Base-by-base conservation (phyloP, 352 stramenopile genomes). In the Phytophthora fragariaefolia region DNA sequence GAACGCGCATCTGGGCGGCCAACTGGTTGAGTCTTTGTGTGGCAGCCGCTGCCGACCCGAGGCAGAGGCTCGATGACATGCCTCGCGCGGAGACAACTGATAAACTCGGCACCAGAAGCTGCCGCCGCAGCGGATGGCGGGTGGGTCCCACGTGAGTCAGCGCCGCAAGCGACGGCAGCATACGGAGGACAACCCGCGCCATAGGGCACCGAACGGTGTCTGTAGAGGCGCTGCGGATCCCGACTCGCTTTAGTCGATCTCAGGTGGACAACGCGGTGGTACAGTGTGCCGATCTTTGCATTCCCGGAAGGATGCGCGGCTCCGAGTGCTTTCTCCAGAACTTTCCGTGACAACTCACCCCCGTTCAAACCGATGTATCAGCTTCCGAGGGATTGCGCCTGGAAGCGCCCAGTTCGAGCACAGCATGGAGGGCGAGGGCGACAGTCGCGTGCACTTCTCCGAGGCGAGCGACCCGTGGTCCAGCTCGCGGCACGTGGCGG, bases 371-470 rank as follows among this genome's bases (percentile, higher is more conserved):
- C 2, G 17, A 65, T 69, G 9, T 9, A 60, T 24, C 48, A 10
- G 4, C n/a, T 60, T 66, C 27, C 6, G 47, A 4, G 27, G 34
- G 27, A 52, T 24, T 34, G 18, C 13, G n/a, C n/a, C n/a, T n/a
- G n/a, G n/a, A n/a, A n/a, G n/a, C n/a, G n/a, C n/a, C n/a, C n/a
- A n/a, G n/a, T n/a, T n/a, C n/a, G n/a, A 43, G 15, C 12, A 7
- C 3, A 67, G 40, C 12, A 91, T 90, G 82, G 80, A 91, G 47
- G 66, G 71, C 43, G 80, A 90, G 55, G 63, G 85, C 46, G 83
- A 93, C 58, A 86, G 83, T 47, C 85, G 83, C 66, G 85, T 93
- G 71, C 85, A 93, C 52, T 93, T 93, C 61, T 91, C 82, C 46
- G 85, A 93, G 56, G 82, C 66, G 34, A 79, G 34, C 42, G 82